phyloP scores from a whole-genome alignment of 257 asterid species.

The Solanum virginianum region DNA sequence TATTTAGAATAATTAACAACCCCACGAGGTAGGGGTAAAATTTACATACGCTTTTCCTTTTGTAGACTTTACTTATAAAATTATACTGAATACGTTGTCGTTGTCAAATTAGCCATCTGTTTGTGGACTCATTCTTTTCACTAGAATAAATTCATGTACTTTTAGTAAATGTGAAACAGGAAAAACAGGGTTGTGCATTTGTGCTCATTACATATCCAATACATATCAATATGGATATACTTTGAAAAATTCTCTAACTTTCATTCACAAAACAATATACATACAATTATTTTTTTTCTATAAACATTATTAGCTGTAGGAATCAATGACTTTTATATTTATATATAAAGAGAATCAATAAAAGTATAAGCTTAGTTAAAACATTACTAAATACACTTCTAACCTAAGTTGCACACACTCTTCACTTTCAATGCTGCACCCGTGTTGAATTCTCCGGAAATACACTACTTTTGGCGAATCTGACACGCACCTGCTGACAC shows the following conservation, averaged over 20 bases:
- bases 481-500: no score
- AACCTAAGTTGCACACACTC: no score
- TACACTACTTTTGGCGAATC: no score
- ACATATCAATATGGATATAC: not conserved
- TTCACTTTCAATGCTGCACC: no score
- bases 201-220: not conserved
- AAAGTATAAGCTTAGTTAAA: not conserved
- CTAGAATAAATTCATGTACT: not conserved
- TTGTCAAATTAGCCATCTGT: not conserved
- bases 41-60: not conserved
- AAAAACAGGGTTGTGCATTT: not conserved
- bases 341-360: no score
- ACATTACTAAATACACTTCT: not conserved
- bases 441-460: no score
- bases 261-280: constrained; percentile 5
- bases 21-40: not conserved
- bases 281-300: not conserved
- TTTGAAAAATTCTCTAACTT: not conserved
- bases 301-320: constrained; percentile 1
- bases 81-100: not conserved
- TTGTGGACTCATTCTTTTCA: not conserved
- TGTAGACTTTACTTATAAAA: not conserved
- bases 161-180: not conserved
- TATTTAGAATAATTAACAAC: not conserved
- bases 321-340: not conserved